These are phyloP conservation scores for Aspergillus egyptiacus DNA, from an alignment of 495 filamentous ascomycete genomes.

Conservation along the genomic window DNA sequence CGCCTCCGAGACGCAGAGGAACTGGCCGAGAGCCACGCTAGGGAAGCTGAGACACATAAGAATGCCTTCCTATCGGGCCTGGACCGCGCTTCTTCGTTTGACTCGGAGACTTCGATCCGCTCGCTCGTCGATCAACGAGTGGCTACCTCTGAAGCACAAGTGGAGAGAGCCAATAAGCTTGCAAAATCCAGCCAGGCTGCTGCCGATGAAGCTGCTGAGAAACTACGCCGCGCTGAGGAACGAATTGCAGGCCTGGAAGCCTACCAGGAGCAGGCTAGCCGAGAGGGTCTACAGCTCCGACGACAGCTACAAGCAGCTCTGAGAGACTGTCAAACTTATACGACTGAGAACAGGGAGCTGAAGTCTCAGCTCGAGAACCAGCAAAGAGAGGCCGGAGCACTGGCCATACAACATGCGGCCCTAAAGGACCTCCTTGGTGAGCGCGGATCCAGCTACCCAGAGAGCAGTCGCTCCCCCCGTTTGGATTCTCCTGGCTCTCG, in stretches of 20 bases:
- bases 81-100: constrained; percentile 50
- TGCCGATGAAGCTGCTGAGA: constrained; percentile 83
- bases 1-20: constrained; percentile 84
- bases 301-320: constrained; percentile 80
- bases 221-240: constrained; percentile 86
- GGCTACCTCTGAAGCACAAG: constrained; percentile 67
- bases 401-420: constrained; percentile 83
- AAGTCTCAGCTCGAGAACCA: constrained; percentile 72
- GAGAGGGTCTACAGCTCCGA: constrained; percentile 82
- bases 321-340: constrained; percentile 69
- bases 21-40: constrained; percentile 77
- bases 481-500: constrained; percentile 66
- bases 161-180: constrained; percentile 68
- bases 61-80: constrained; percentile 78
- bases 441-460: constrained; percentile 62
- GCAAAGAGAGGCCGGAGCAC: constrained; percentile 81
- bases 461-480: constrained; percentile 50
- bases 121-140: constrained; percentile 70
- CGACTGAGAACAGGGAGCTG: constrained; percentile 69
- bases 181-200: constrained; percentile 83
- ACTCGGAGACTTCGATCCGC: constrained; percentile 41
- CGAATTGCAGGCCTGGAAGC: constrained; percentile 93
- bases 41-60: constrained; percentile 81
- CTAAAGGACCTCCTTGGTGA: constrained; percentile 89
- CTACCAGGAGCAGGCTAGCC: constrained; percentile 92